Conservation (phyloP, 495 filamentous ascomycete genomes). For the Penicillium dipodomyicola region DNA sequence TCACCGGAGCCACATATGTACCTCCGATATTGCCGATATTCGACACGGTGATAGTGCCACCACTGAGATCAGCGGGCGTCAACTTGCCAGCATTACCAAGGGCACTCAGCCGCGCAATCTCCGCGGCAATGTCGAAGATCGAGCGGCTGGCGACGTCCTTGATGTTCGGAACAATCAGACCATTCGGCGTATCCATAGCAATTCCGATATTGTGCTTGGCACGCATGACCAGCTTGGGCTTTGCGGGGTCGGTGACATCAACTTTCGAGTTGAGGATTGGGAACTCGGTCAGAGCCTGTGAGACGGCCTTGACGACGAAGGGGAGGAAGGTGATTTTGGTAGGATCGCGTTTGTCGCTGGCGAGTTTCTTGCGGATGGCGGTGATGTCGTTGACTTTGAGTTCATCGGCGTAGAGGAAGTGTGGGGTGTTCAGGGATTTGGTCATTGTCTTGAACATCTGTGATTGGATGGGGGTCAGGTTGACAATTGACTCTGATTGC, state of each 20-base stretch:
- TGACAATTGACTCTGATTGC: slow-evolving; percentile 63
- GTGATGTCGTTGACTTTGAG: slow-evolving; percentile 72
- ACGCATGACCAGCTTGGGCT: slow-evolving; percentile 71
- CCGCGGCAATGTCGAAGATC: slow-evolving; percentile 71
- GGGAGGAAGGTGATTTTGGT: slow-evolving; percentile 80
- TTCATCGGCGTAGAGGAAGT: slow-evolving; percentile 90
- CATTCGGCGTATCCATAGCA: slow-evolving; percentile 89
- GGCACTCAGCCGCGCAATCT: slow-evolving; percentile 68
- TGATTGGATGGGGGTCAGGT: slow-evolving; percentile 74
- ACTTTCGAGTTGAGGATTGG: slow-evolving; percentile 86
- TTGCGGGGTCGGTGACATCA: slow-evolving; percentile 55
- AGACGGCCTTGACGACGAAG: slow-evolving; percentile 95
- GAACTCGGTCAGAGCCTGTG: slow-evolving; percentile 73
- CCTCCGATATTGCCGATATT: slow-evolving; percentile 98
- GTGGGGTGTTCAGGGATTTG: slow-evolving; percentile 80
- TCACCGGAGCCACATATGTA: slow-evolving; percentile 86
- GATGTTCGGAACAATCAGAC: slow-evolving; percentile 93
- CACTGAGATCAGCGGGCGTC: slow-evolving; percentile 68
- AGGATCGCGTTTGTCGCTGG: slow-evolving; percentile 39
- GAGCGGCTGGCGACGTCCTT: slow-evolving; percentile 73
- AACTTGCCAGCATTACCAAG: slow-evolving; percentile 74
- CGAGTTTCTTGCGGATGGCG: slow-evolving; percentile 63
- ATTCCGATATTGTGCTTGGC: slow-evolving; percentile 91
- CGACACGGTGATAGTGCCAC: slow-evolving; percentile 91
- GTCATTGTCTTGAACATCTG: slow-evolving; percentile 99